Evolutionary conservation across 768 basidiomycete genomes (phyloP).

Genomic region (Leccinellum albellum): DNA sequence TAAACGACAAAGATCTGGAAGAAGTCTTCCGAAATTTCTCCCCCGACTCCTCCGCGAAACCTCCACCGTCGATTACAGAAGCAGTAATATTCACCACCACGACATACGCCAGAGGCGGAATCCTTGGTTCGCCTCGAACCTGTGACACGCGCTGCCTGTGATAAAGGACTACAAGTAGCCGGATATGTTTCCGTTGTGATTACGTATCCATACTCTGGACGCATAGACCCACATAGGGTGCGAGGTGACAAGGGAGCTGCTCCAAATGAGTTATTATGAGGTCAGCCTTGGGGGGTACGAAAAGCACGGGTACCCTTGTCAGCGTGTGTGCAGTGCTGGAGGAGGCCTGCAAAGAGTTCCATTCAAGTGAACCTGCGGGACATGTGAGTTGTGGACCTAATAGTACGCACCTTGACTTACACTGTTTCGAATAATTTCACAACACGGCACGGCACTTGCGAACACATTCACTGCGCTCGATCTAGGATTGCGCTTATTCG

Average conservation of each 20-base stretch:
- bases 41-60: constrained; percentile 24
- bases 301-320: constrained; percentile 77
- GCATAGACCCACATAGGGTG: constrained; percentile 61
- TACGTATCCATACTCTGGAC: constrained; percentile 81
- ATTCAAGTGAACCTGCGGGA: constrained; percentile 66
- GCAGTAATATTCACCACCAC: constrained; percentile 88
- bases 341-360: constrained; percentile 58
- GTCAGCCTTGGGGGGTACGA: constrained; percentile 90
- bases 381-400: constrained; percentile 35
- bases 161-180: constrained; percentile 62
- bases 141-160: constrained; percentile 59
- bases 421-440: constrained; percentile 61
- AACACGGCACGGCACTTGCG: constrained; percentile 72
- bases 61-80: constrained; percentile 65
- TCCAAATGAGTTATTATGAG: constrained; percentile 93
- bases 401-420: not conserved
- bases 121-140: constrained; percentile 61
- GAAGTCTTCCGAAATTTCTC: constrained; percentile 57
- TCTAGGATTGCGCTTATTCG: constrained; percentile 78
- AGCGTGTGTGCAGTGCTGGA: constrained; percentile 66
- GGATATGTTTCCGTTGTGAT: constrained; percentile 86
- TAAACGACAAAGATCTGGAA: constrained; percentile 75
- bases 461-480: constrained; percentile 71
- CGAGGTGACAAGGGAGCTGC: constrained; percentile 64
- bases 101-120: too few species aligned